These are phyloP conservation scores for Fistulifera pelliculosa DNA, from an alignment of 108 stramenopile species.

Conservation along the genomic window DNA sequence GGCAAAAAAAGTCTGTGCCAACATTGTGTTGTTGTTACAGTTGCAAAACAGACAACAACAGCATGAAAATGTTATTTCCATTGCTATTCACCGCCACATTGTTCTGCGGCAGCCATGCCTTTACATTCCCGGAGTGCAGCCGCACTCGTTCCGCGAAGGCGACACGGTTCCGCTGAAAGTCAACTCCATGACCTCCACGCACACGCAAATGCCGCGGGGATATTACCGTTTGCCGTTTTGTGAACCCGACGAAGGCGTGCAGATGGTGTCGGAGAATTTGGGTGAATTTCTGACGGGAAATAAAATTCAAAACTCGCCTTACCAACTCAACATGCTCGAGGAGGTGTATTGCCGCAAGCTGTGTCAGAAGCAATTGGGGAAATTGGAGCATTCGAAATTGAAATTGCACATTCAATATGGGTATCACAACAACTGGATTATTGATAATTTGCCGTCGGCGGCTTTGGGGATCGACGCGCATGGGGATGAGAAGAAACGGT, in stretches of 20 bases:
- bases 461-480: slow-evolving; percentile 36
- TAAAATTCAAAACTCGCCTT: slow-evolving; percentile 95
- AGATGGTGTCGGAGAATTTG: slow-evolving; percentile 81
- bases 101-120: slow-evolving; percentile 17
- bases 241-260: slow-evolving; percentile 77
- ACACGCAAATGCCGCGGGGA: slow-evolving; percentile 92
- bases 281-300: slow-evolving; percentile 94
- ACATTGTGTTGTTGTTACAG: too few species aligned
- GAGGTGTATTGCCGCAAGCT: slow-evolving; percentile 76
- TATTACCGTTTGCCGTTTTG: slow-evolving; percentile 97
- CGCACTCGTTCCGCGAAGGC: slow-evolving; percentile 54
- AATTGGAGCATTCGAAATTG: slow-evolving; percentile 49
- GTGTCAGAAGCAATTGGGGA: slow-evolving; percentile 49
- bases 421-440: slow-evolving; percentile 98
- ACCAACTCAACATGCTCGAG: slow-evolving; percentile 79
- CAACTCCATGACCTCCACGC: slow-evolving; percentile 80
- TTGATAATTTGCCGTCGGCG: slow-evolving; percentile 98
- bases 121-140: slow-evolving; percentile 86
- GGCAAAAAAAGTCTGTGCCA: too few species aligned
- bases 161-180: slow-evolving; percentile 79
- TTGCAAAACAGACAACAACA: too few species aligned
- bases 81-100: too few species aligned
- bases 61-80: too few species aligned
- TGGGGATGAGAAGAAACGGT: slow-evolving; percentile 57
- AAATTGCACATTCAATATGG: slow-evolving; percentile 70